Percentiles rank a stretch among this genome's conserved stretches.
Conservation (phyloP, 1,284 basidiomycete species). For the Trichosporon sp. region DNA sequence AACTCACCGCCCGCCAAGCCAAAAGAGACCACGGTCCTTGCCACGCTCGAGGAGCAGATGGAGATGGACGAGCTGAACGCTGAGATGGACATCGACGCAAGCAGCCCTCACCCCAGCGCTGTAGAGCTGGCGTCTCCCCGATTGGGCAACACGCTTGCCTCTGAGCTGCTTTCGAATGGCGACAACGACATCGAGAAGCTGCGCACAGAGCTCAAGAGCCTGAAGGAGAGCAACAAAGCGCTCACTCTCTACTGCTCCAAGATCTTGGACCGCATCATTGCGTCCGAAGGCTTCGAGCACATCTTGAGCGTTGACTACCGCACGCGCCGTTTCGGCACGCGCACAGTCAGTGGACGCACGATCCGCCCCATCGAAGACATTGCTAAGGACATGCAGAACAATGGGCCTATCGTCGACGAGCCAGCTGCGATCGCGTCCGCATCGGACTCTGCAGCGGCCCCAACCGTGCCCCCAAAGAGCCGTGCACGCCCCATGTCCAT, state of each 20-base stretch:
- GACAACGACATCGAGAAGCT: slow-evolving; percentile 63
- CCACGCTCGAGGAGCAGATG: slow-evolving; percentile 35
- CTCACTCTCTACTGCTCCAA: slow-evolving; percentile 89
- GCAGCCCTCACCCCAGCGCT: not conserved
- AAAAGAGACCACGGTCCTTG: slow-evolving; percentile 14
- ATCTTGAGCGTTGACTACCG: slow-evolving; percentile 81
- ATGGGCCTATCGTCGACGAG: not conserved
- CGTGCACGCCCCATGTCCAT: slow-evolving; percentile 1
- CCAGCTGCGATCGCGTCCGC: not conserved
- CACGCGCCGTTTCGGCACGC: slow-evolving; percentile 27
- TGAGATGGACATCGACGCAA: slow-evolving; percentile 22
- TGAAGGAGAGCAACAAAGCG: slow-evolving; percentile 92
- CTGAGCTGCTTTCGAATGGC: slow-evolving; percentile 72
- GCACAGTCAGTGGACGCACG: not conserved
- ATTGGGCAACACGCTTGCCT: slow-evolving; percentile 54
- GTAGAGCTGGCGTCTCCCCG: not conserved
- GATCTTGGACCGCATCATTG: slow-evolving; percentile 90
- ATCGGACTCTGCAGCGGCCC: not conserved
- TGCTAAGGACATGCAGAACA: slow-evolving; percentile 12
- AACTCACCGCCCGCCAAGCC: slow-evolving; percentile 2
- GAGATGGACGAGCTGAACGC: slow-evolving; percentile 38
- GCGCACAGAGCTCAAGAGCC: slow-evolving; percentile 72
- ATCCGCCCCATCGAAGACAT: slow-evolving; percentile 7
- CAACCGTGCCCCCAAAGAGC: not conserved
- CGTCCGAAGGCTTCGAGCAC: slow-evolving; percentile 88